These are phyloP conservation scores for Kazachstania martiniae DNA, from an alignment of 805 yeast genomes.

Conservation along the genomic window DNA sequence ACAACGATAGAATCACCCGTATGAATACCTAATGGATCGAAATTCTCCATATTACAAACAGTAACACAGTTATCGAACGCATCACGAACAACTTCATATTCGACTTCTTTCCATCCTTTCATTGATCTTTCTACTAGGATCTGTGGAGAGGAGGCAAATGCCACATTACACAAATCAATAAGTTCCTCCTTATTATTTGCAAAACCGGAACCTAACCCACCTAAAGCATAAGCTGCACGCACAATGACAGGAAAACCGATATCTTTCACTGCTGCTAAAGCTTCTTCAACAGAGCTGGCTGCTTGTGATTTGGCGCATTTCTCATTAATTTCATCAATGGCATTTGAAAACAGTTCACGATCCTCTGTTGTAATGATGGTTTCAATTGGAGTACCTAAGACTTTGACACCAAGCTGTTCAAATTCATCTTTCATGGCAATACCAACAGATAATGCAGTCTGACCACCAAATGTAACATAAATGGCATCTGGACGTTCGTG, in stretches of 20 bases:
- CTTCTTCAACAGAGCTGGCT: conserved; percentile 71
- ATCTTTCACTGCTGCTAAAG: conserved; percentile 69
- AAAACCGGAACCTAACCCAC: conserved; percentile 97
- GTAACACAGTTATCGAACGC: conserved; percentile 94
- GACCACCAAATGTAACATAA: conserved; percentile 97
- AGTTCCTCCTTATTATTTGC: conserved; percentile 82
- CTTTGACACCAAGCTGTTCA: conserved; percentile 77
- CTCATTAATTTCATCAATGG: conserved; percentile 91
- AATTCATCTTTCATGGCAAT: conserved; percentile 92
- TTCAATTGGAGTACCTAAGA: conserved; percentile 91
- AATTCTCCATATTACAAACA: conserved; percentile 98
- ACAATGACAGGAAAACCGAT: conserved; percentile 94
- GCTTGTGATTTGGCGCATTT: conserved; percentile 92
- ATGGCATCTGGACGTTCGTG: conserved; percentile 96
- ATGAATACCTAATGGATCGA: conserved; percentile 95
- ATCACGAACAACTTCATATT: conserved; percentile 96
- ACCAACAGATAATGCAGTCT: conserved; percentile 95
- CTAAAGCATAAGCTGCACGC: conserved; percentile 94
- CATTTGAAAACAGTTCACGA: conserved; percentile 87
- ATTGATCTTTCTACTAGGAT: conserved; percentile 91
- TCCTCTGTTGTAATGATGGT: conserved; percentile 97
- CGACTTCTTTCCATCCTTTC: conserved; percentile 99
- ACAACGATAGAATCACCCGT: conserved; percentile 99
- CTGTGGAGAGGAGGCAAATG: conserved; percentile 94
- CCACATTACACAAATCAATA: conserved; percentile 73